These are phyloP conservation scores for Ziziphus jujuba DNA, from an alignment of 306 rosid genomes.

Conservation along the genomic window DNA sequence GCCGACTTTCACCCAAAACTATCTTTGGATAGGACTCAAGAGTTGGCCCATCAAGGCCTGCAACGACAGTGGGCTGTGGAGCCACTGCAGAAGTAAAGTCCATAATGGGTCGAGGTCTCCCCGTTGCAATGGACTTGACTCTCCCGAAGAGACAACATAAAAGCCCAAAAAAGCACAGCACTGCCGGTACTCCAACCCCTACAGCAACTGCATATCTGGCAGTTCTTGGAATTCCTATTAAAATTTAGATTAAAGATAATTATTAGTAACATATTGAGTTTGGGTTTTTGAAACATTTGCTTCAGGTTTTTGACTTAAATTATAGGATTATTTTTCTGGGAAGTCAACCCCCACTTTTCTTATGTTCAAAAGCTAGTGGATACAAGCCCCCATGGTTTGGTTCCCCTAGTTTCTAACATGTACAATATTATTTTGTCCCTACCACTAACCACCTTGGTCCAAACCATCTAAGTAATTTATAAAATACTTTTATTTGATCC, in stretches of 20 bases:
- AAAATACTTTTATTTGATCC: too few species aligned
- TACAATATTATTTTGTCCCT: too few species aligned
- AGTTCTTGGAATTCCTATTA: slow-evolving; percentile 47
- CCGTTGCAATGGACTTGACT: slow-evolving; percentile 22
- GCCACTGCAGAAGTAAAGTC: slow-evolving; percentile 43
- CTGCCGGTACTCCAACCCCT: slow-evolving; percentile 43
- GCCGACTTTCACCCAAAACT: slow-evolving; percentile 46
- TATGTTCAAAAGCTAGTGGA: too few species aligned
- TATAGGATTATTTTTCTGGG: too few species aligned
- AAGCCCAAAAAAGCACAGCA: slow-evolving; percentile 45
- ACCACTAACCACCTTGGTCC: too few species aligned
- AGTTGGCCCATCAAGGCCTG: slow-evolving; percentile 56
- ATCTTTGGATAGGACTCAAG: slow-evolving; percentile 62
- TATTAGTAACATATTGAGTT: too few species aligned
- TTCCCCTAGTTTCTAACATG: too few species aligned
- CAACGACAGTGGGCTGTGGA: slow-evolving; percentile 19
- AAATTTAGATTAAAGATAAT: not conserved
- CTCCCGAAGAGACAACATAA: slow-evolving; percentile 32
- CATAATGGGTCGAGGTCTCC: slow-evolving; percentile 9
- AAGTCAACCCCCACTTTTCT: too few species aligned
- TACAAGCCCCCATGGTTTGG: too few species aligned
- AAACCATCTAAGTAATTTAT: too few species aligned
- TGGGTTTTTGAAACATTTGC: too few species aligned
- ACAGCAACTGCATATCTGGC: slow-evolving; percentile 49
- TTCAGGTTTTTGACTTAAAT: too few species aligned